Evolutionary conservation across 495 filamentous ascomycete species (phyloP).

Genomic region (Diplogelasinospora grovesii): DNA sequence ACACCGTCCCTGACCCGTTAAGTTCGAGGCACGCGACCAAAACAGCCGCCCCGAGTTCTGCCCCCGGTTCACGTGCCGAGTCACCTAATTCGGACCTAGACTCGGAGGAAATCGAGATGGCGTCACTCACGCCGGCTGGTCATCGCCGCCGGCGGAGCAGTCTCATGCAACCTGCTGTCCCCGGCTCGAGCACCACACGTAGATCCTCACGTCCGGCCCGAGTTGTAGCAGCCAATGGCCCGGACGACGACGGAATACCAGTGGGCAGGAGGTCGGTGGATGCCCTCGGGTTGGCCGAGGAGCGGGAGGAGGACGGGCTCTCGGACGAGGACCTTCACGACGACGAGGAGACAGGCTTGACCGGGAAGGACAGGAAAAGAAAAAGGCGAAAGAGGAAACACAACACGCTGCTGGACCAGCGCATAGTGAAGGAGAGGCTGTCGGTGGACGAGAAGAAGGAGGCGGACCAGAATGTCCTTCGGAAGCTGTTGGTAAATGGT

Average conservation of each 20-base stretch:
- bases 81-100: slow-evolving; percentile 6
- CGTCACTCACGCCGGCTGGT: slow-evolving; percentile 32
- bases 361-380: slow-evolving; percentile 59
- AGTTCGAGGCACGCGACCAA: neutral
- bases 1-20: neutral
- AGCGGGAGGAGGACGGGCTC: slow-evolving; percentile 19
- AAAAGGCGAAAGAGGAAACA: slow-evolving; percentile 57
- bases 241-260: slow-evolving; percentile 32
- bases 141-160: slow-evolving; percentile 58
- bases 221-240: slow-evolving; percentile 40
- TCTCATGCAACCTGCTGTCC: slow-evolving; percentile 40
- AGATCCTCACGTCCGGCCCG: slow-evolving; percentile 42
- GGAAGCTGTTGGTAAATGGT: slow-evolving; percentile 61
- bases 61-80: neutral
- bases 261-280: slow-evolving; percentile 33
- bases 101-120: slow-evolving; percentile 44
- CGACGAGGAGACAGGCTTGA: slow-evolving; percentile 86
- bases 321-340: slow-evolving; percentile 71
- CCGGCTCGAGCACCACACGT: slow-evolving; percentile 32
- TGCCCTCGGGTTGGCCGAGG: slow-evolving; percentile 17
- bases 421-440: slow-evolving; percentile 53
- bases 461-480: slow-evolving; percentile 65
- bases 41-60: neutral
- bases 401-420: slow-evolving; percentile 67
- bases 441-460: slow-evolving; percentile 58